Evolutionary conservation across 805 yeast genomes (phyloP).

Genomic region (Yamadazyma endophytica): DNA sequence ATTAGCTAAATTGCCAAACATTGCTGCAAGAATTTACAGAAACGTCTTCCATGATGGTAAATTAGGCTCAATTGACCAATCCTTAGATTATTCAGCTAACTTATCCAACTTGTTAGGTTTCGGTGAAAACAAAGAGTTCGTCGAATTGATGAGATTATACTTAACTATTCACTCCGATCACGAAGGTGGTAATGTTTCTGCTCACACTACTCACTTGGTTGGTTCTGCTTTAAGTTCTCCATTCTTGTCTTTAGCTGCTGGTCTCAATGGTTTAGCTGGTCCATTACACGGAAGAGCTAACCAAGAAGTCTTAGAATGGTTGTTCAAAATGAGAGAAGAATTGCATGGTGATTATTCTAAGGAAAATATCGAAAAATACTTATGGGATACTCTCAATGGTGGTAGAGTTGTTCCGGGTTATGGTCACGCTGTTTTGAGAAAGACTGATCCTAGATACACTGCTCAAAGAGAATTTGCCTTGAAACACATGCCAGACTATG

Average conservation of each 20-base stretch:
- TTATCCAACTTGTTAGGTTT: conserved; percentile 63
- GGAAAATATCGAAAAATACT: conserved; percentile 56
- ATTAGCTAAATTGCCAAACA: conserved; percentile 68
- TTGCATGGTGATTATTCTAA: conserved; percentile 57
- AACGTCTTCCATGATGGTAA: conserved; percentile 56
- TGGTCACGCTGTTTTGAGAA: conserved; percentile 83
- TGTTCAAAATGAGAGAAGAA: conserved; percentile 58
- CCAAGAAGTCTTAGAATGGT: conserved; percentile 78
- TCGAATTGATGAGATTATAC: conserved; percentile 68
- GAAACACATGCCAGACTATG: conserved; percentile 58
- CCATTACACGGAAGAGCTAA: conserved; percentile 84
- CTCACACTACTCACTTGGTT: conserved; percentile 77
- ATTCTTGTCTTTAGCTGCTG: conserved; percentile 70
- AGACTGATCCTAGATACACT: conserved; percentile 76
- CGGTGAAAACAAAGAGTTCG: conserved; percentile 53
- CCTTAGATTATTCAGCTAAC: conserved; percentile 70
- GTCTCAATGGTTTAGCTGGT: conserved; percentile 80
- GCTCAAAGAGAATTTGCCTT: conserved; percentile 71
- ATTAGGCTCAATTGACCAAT: conserved; percentile 50
- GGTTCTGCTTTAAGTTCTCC: conserved; percentile 81
- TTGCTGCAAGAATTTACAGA: conserved; percentile 72
- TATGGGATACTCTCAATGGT: conserved; percentile 67
- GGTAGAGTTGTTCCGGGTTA: conserved; percentile 85
- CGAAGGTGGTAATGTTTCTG: conserved; percentile 83
- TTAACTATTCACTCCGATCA: conserved; percentile 76